Evolutionary conservation across 2,329 filamentous ascomycete genomes (phyloP), one percentile per base, ranked within the genome.

Genomic region (Sodiomyces alkalinus): DNA sequence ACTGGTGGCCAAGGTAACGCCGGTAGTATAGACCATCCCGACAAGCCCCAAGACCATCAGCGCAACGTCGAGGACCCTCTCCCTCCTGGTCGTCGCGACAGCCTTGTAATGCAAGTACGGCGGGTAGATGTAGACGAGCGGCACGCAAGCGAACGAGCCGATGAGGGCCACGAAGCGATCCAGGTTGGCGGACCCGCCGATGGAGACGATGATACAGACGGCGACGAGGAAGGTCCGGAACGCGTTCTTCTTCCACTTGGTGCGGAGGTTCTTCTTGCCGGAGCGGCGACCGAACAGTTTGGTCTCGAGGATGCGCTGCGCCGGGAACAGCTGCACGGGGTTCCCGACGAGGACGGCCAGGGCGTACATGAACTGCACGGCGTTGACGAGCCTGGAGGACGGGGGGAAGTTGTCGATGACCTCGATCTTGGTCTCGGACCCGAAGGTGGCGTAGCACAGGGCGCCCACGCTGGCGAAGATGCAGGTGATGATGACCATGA

Each of bases 71-170:
- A 68, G 58, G 3, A 51, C 46, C 52, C 73, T 80, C 17, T 55
- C 63, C 44, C 49, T 55, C 18, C 46, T 49, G n/a, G 60, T 65
- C 27, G 62, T 56, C 6, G 77, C 78, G 4, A 76, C 60, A 4
- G 72, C 77, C 41, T 63, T 71, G 51, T 71, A 77, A 47, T 85
- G 79, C 42, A 85, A 44, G 36, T 64, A 74, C 1, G 79, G 66
- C 23, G 80, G 78, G 44, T 82, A 83, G 33, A 83, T 78, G 49
- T 92, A 96, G 36, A 96, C 90, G 33, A 98, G 61, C 24, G 90
- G 90, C 42, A 98, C 90, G 49, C 90, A 98, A 35, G 90, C 90
- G 61, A 98, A 98, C 53, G 86, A 93, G 39, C 90, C 90, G 13
- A 98, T 86, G 21, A 98, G 65, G 14, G 85, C 80, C 18, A 98